A percentile compares a stretch with the other conserved stretches of the same genome.
Evolutionary conservation across 2,329 filamentous ascomycete species (phyloP).

Genomic region (Cytospora paraplurivora): DNA sequence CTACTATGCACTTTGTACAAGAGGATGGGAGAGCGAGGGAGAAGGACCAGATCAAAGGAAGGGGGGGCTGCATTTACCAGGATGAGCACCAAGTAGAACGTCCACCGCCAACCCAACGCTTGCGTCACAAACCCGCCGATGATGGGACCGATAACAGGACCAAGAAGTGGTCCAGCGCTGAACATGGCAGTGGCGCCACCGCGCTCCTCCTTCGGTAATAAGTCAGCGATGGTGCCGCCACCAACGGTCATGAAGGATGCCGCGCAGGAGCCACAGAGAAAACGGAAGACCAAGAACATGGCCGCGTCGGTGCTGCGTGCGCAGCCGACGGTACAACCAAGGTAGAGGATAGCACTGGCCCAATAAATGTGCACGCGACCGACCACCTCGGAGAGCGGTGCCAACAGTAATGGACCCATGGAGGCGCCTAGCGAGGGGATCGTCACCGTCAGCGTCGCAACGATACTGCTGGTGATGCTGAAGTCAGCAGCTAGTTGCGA

Average conservation of each 20-base stretch:
- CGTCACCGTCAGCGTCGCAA: slow-evolving; percentile 14
- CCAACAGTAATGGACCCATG: slow-evolving; percentile 15
- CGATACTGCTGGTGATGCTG: slow-evolving; percentile 7
- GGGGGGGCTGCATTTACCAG: slow-evolving; percentile 5
- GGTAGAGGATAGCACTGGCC: not conserved
- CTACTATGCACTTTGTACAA: not conserved
- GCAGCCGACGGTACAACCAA: slow-evolving; percentile 18
- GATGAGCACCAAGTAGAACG: slow-evolving; percentile 17
- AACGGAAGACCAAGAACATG: slow-evolving; percentile 22
- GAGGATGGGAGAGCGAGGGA: not conserved
- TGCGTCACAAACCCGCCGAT: slow-evolving; percentile 20
- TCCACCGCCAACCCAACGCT: slow-evolving; percentile 18
- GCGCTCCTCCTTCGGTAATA: slow-evolving; percentile 4
- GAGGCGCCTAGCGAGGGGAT: slow-evolving; percentile 13
- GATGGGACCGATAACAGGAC: slow-evolving; percentile 23
- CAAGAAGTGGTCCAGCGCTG: slow-evolving; percentile 10
- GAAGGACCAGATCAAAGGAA: no score
- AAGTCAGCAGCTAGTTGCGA: slow-evolving; percentile 8
- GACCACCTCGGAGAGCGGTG: slow-evolving; percentile 12
- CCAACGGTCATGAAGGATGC: slow-evolving; percentile 9
- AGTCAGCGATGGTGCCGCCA: slow-evolving; percentile 24
- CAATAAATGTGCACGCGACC: slow-evolving; percentile 18
- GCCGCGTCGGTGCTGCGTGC: slow-evolving; percentile 15
- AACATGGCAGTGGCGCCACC: slow-evolving; percentile 14
- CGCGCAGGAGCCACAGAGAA: slow-evolving; percentile 4